These are phyloP conservation scores for Purpureocillium lavendulum DNA, from an alignment of 2,329 filamentous ascomycete genomes.

Conservation along the genomic window DNA sequence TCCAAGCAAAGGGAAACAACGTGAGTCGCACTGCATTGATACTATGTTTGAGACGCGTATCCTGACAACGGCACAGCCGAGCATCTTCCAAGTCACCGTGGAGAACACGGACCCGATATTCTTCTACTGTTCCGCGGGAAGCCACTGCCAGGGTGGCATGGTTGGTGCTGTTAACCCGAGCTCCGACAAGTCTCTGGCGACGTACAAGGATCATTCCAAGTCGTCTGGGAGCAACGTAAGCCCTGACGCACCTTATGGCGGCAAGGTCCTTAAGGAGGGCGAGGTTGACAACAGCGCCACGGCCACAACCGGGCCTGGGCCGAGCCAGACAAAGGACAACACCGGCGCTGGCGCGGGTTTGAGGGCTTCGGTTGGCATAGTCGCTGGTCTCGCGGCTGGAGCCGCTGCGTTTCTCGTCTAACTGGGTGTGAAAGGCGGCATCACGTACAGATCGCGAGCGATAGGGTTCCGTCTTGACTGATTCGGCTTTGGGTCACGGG, in stretches of 20 bases:
- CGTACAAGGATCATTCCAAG: slow-evolving; percentile 8
- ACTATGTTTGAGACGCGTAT: too few relatives aligned
- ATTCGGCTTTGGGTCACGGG: too few relatives aligned
- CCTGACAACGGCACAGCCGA: slow-evolving; percentile 7
- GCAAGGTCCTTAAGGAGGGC: slow-evolving; percentile 3
- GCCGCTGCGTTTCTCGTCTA: slow-evolving; percentile 2
- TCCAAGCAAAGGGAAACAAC: slow-evolving; percentile 2
- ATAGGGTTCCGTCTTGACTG: too few relatives aligned
- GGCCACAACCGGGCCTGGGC: neutral
- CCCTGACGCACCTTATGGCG: slow-evolving; percentile 8
- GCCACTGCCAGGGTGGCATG: slow-evolving; percentile 22
- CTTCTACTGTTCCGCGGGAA: slow-evolving; percentile 18
- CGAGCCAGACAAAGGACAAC: neutral
- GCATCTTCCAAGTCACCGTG: slow-evolving; percentile 15
- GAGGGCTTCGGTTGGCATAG: neutral
- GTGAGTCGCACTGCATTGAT: slow-evolving; percentile 1
- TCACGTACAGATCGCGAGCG: too few relatives aligned
- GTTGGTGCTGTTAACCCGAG: slow-evolving; percentile 19
- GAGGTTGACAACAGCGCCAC: neutral
- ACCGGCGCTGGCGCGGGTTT: neutral
- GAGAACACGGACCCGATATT: slow-evolving; percentile 20
- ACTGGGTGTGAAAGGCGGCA: neutral
- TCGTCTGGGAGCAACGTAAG: slow-evolving; percentile 4
- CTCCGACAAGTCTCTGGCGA: slow-evolving; percentile 10
- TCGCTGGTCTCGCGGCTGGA: neutral